Evolutionary conservation across 306 rosid species (phyloP).

Genomic region (Acacia acuminata): DNA sequence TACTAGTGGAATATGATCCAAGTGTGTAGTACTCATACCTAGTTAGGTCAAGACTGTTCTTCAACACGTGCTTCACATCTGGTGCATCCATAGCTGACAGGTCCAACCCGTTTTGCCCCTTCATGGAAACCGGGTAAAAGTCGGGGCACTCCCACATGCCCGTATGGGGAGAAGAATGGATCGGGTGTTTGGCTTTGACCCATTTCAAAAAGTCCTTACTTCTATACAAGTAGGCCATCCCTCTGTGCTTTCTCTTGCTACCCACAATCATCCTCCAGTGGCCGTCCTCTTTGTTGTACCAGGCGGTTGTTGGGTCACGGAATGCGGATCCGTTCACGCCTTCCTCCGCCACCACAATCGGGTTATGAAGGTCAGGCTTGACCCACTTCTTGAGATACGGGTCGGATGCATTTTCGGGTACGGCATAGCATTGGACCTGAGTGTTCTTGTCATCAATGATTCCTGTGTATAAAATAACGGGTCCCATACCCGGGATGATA

Average conservation of each 20-base stretch:
- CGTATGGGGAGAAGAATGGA: conserved; percentile 54
- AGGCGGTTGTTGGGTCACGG: conserved; percentile 86
- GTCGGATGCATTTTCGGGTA: conserved; percentile 63
- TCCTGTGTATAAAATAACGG: conserved; percentile 76
- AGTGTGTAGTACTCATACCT: conserved; percentile 78
- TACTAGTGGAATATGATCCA: conserved; percentile 44
- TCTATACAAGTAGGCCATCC: conserved; percentile 62
- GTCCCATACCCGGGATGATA: conserved; percentile 61
- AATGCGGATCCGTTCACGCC: conserved; percentile 49
- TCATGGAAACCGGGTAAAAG: conserved; percentile 62
- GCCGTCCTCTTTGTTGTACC: conserved; percentile 47
- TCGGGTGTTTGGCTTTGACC: conserved; percentile 67
- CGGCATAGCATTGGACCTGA: conserved; percentile 74
- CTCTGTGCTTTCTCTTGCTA: conserved; percentile 43
- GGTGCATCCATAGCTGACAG: conserved; percentile 46
- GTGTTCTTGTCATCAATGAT: conserved; percentile 38
- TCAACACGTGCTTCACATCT: conserved; percentile 60
- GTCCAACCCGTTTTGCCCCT: conserved; percentile 53
- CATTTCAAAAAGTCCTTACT: conserved; percentile 63
- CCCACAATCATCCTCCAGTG: conserved; percentile 78
- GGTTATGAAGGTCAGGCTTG: conserved; percentile 67
- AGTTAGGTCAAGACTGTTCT: conserved; percentile 75
- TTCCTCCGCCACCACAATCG: conserved; percentile 29
- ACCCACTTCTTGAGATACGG: conserved; percentile 62
- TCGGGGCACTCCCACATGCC: conserved; percentile 97